Percentiles rank a stretch among this genome's conserved stretches.
Conservation (phyloP, 805 yeast genomes). For the Cyberlindnera galapagoensis region DNA sequence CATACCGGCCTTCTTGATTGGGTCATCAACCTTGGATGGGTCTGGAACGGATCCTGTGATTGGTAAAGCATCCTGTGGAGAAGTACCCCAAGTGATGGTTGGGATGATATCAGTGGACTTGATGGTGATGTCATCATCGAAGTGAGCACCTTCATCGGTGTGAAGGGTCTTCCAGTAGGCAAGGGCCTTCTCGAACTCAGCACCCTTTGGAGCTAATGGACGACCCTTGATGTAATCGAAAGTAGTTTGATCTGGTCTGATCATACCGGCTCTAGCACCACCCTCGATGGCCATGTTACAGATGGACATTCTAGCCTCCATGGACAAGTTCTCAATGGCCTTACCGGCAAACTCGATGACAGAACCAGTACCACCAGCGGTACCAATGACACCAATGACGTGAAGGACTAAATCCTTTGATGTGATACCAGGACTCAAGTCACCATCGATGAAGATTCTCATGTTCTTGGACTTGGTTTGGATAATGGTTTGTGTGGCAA, state of each 20-base stretch:
- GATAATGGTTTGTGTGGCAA: constrained; percentile 94
- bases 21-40: constrained; percentile 67
- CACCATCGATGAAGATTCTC: constrained; percentile 84
- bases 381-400: constrained; percentile 94
- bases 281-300: constrained; percentile 99
- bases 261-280: constrained; percentile 99
- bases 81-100: constrained; percentile 98
- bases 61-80: constrained; percentile 98
- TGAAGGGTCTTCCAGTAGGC: constrained; percentile 84
- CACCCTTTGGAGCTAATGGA: constrained; percentile 92
- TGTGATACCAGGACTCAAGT: constrained; percentile 81
- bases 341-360: constrained; percentile 97
- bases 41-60: constrained; percentile 89
- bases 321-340: constrained; percentile 81
- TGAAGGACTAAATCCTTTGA: constrained; percentile 94
- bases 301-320: constrained; percentile 99
- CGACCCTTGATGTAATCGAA: constrained; percentile 87
- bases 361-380: constrained; percentile 98
- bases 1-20: constrained; percentile 75
- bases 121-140: constrained; percentile 78
- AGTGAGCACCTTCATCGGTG: constrained; percentile 85
- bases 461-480: constrained; percentile 95
- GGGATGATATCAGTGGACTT: constrained; percentile 84
- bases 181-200: constrained; percentile 92
- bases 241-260: constrained; percentile 88